Base-by-base conservation (phyloP, 2,329 filamentous ascomycete species). In the Penicillium sp. region DNA sequence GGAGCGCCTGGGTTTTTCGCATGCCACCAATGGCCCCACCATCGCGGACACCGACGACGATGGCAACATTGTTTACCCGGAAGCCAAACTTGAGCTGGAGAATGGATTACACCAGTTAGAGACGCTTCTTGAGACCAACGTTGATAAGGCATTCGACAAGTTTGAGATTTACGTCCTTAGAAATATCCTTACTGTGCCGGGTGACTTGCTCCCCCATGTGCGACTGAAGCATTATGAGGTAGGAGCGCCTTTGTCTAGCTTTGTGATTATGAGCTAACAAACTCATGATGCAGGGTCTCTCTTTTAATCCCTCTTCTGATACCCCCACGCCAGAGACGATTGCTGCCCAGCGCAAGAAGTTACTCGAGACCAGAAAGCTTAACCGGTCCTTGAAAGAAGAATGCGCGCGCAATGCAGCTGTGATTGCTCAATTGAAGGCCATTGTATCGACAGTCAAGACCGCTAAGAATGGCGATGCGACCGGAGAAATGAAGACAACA, bases 141-240 rank as follows among this genome's bases (percentile, higher is more conserved):
- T 93, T 62, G 91, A 95, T 76, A 90, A 88, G 74, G 90, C 91
- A 64, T 93, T 93, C 70, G 91, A 95, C 78, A 87, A 89, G 62
- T 89, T 93, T 68, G 91, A 95, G 79, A 90, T 99, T 55, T 97
- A 93, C 78, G 88, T 92, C 51, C 82, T 99, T 80, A 83, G 92
- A 63, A 97, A 97, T 71, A 90, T 93, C 65, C 77, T 95, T 62
- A 88, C 85, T 42, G 85, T 93, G 39, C 85, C 85, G 49, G 85
- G 88, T 27, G 90, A 93, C 60, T 80, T 88, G 47, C 78, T 90
- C 67, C 84, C 85, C 57, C 97, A 90, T 86, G 88, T 98, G 62
- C 82, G 89, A 53, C 79, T 99, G 62, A 85, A 85, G 48, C 93
- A 98, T 80, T 97, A 99, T 77, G 86, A 92, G 73, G 91, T 86